Base-by-base conservation (phyloP, 1,139 yeast genomes). In the Saccharomyces hybrid region DNA sequence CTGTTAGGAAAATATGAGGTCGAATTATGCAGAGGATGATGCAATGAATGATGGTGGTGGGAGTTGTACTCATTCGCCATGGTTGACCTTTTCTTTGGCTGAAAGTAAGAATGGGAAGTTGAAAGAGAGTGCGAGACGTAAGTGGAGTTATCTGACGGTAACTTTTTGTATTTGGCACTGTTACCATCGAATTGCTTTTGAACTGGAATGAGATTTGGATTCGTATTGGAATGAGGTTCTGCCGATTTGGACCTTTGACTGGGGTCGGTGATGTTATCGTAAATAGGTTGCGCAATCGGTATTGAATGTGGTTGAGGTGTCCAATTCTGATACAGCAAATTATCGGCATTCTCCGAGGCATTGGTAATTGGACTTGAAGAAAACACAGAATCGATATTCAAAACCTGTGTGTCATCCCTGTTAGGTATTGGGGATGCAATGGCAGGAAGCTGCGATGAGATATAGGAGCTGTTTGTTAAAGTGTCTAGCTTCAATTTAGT, bases 171-270 rank as follows among this genome's bases (percentile, higher is more conserved):
- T 38, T 20, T 48, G 14, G n/a, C 49, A 23, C 23, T 56, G 51
- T n/a, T 55, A 25, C n/a, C 47, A 34, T 16, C 53, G 44, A 14
- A 51, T 16, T 48, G 48, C 20, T 59, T 56, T 51, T 56, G 64
- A 13, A 60, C 55, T 32, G 55, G 58, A 50, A 60, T 60, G 2
- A 71, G 32, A 14, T 48, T 48, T 29, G 44, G 34, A 23, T 32
- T 52, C n/a, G 52, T 53, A 25, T 55, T 54, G 16, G 58, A 53
- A 44, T 57, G 63, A n/a, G 70, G 75, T 47, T 75, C 78, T 1
- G 78, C 78, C 48, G 78, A 70, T 55, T 72, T 70, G 41, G 79
- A 78, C 58, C 79, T 68, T 51, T 64, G 61, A 27, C 60, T 56
- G 16, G 57, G 51, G 46, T 62, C 66, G 26, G 61, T 61, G 47